Evolutionary conservation across 306 rosid species (phyloP).

Genomic region (Echinosophora koreensis): DNA sequence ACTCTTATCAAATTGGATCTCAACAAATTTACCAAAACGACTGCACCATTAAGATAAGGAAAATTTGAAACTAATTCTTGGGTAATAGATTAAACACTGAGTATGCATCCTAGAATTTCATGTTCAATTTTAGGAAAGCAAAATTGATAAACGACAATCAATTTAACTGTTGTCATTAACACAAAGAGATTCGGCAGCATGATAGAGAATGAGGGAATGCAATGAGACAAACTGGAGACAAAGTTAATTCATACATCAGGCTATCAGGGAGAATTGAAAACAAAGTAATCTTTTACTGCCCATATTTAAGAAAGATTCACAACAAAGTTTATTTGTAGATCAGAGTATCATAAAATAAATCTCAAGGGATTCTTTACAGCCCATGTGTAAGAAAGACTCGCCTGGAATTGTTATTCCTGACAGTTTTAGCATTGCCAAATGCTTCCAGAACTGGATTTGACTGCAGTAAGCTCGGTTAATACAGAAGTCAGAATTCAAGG

Average conservation of each 20-base stretch:
- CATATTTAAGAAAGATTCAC: conserved; percentile 35
- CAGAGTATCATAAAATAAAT: not conserved
- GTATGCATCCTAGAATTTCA: conserved; percentile 18
- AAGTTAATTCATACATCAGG: conserved; percentile 25
- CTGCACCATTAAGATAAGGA: conserved; percentile 61
- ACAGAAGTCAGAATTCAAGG: conserved; percentile 43
- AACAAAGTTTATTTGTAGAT: conserved; percentile 31
- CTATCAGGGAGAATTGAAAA: conserved; percentile 26
- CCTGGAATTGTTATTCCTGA: conserved; percentile 99
- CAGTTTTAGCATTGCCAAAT: conserved; percentile 99
- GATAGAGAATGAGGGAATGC: conserved; percentile 38
- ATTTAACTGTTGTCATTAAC: conserved; percentile 10
- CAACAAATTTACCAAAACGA: conserved; percentile 98
- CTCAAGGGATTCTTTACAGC: conserved; percentile 36
- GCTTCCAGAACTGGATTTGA: conserved; percentile 99
- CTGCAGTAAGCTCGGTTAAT: conserved; percentile 60
- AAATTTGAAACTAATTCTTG: conserved; percentile 41
- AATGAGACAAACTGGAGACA: conserved; percentile 36
- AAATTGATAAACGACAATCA: conserved; percentile 10
- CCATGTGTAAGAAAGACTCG: conserved; percentile 49
- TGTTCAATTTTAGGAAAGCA: conserved; percentile 39
- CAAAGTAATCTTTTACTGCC: conserved; percentile 30
- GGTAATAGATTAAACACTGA: conserved; percentile 17
- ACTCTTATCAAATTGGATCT: conserved; percentile 95
- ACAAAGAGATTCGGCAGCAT: conserved; percentile 27